Conservation (phyloP, 108 stramenopile species). For the Pseudonitzschia multistriata region DNA sequence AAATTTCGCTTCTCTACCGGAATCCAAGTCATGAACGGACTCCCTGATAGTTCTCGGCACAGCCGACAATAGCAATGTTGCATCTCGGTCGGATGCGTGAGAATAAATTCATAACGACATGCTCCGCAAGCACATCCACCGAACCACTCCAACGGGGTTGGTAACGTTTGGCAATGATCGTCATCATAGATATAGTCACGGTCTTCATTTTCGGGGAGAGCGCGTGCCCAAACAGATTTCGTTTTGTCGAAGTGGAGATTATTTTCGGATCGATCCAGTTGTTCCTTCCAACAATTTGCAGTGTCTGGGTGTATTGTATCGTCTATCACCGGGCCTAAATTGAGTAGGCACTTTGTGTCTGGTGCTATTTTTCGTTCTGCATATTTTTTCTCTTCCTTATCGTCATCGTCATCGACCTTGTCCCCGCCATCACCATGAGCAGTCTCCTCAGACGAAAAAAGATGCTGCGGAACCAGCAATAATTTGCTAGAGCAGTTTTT, state of each 20-base stretch:
- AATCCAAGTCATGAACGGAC: slow-evolving; percentile 41
- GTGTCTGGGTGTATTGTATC: background rate
- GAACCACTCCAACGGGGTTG: background rate
- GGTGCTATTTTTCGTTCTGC: background rate
- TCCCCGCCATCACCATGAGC: background rate
- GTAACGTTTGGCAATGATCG: background rate
- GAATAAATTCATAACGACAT: slow-evolving; percentile 24
- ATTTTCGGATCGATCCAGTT: background rate
- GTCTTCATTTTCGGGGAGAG: background rate
- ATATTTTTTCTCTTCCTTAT: background rate
- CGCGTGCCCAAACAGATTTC: background rate
- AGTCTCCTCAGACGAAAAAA: background rate
- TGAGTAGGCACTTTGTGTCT: background rate
- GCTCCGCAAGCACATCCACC: slow-evolving; percentile 34
- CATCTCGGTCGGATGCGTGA: slow-evolving; percentile 23
- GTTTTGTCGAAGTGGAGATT: background rate
- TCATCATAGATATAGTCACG: background rate
- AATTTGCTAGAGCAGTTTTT: slow-evolving; percentile 29
- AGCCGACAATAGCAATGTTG: slow-evolving; percentile 47
- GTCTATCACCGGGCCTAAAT: background rate
- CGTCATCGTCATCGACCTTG: background rate
- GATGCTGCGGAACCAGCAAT: background rate
- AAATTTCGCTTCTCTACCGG: slow-evolving; percentile 30
- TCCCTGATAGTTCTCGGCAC: slow-evolving; percentile 38
- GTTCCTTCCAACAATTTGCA: background rate